Conservation (phyloP, 805 yeast species). For the Tetrapisispora namnaoensis region DNA sequence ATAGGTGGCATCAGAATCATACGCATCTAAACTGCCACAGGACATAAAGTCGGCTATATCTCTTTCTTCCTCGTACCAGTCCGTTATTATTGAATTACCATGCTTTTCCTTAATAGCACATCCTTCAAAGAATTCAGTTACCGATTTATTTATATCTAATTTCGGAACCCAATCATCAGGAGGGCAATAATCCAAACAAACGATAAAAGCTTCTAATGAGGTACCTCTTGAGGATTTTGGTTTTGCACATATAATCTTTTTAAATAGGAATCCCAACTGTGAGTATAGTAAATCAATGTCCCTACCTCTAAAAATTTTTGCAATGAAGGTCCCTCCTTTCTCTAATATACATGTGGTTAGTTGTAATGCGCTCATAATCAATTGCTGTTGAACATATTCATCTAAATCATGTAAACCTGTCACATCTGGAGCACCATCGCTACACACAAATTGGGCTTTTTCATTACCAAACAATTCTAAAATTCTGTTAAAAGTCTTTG, state of each 20-base stretch:
- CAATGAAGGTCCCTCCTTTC: conserved; percentile 89
- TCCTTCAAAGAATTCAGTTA: conserved; percentile 75
- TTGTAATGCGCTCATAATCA: conserved; percentile 83
- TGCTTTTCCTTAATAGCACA: conserved; percentile 17
- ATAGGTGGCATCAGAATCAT: conserved; percentile 95
- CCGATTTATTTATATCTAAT: conserved; percentile 45
- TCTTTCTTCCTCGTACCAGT: conserved; percentile 51
- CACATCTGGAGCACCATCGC: conserved; percentile 98
- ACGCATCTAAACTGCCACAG: conserved; percentile 82
- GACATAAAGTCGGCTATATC: conserved; percentile 85
- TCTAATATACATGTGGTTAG: conserved; percentile 81
- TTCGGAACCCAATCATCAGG: conserved; percentile 76
- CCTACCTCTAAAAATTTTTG: conserved; percentile 92
- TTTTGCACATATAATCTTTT: conserved; percentile 85
- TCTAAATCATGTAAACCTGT: conserved; percentile 95
- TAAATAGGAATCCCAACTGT: conserved; percentile 82
- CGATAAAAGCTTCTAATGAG: conserved; percentile 87
- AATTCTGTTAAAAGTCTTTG: conserved; percentile 70
- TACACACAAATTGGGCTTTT: conserved; percentile 89
- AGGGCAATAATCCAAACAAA: conserved; percentile 81
- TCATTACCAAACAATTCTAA: conserved; percentile 80
- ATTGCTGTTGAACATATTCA: conserved; percentile 93
- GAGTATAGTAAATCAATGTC: conserved; percentile 90
- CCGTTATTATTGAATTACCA: conserved; percentile 23
- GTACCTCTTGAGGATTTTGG: conserved; percentile 94